phyloP scores from a whole-genome alignment of 2,329 filamentous ascomycete species.

The Fusarium sterilihyphosum region DNA sequence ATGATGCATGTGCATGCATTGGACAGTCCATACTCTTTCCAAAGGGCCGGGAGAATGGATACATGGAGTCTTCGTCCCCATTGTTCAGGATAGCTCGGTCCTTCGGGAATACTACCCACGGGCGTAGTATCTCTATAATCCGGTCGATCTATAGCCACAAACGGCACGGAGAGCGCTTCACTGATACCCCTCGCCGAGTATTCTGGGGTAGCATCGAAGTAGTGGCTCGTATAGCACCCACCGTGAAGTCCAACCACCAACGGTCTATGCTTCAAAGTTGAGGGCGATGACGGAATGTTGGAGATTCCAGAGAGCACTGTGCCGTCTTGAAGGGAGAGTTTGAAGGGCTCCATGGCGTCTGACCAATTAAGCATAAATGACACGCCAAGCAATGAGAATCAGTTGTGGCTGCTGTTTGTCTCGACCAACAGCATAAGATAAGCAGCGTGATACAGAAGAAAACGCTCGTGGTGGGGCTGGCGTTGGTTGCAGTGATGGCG shows the following conservation, averaged over 20 bases:
- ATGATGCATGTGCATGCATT: constrained; percentile 32
- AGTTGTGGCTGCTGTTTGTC: background rate
- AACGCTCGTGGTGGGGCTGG: background rate
- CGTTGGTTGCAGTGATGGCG: background rate
- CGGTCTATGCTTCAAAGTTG: constrained; percentile 17
- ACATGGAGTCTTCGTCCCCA: constrained; percentile 22
- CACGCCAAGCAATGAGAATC: background rate
- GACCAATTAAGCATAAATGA: background rate
- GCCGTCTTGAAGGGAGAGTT: constrained; percentile 17
- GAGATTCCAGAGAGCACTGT: constrained; percentile 23
- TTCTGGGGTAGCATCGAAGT: constrained; percentile 32
- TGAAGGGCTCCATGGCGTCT: constrained; percentile 25
- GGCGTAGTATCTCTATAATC: constrained; percentile 30
- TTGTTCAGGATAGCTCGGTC: constrained; percentile 33
- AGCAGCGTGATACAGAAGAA: background rate
- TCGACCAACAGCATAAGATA: background rate
- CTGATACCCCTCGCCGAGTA: constrained; percentile 24
- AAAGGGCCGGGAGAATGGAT: constrained; percentile 31
- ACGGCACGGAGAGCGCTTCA: constrained; percentile 25
- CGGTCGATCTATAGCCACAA: constrained; percentile 37
- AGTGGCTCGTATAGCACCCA: constrained; percentile 32
- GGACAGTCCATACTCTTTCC: constrained; percentile 19
- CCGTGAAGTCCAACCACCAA: constrained; percentile 36
- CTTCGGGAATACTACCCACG: constrained; percentile 16
- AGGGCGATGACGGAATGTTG: constrained; percentile 20